Conservation (phyloP, 2,329 filamentous ascomycete genomes). For the Chaetoscypha palmicola region DNA sequence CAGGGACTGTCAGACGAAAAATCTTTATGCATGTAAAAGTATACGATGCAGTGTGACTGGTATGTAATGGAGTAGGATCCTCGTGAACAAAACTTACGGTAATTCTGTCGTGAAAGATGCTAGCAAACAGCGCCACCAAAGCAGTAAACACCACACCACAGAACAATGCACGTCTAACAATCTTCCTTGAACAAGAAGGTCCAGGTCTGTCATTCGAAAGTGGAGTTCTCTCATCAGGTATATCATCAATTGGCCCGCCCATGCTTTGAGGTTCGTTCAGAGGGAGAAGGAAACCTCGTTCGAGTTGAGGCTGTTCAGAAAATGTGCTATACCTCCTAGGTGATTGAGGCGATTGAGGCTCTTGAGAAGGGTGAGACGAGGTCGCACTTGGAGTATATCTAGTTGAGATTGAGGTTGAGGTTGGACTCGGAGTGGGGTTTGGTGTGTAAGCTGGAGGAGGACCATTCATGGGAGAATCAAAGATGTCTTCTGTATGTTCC, state of each 20-base stretch:
- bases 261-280: constrained; percentile 24
- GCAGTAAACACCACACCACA: constrained; percentile 18
- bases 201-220: constrained; percentile 12
- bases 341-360: constrained; percentile 6
- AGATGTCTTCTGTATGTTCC: constrained; percentile 9
- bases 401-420: neutral
- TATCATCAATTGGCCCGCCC: constrained; percentile 18
- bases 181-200: constrained; percentile 4
- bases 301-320: constrained; percentile 18
- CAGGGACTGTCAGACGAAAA: too few relatives aligned
- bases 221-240: constrained; percentile 20
- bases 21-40: too few relatives aligned
- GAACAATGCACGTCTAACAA: constrained; percentile 14
- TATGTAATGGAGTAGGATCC: too few relatives aligned
- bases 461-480: constrained; percentile 13
- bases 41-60: too few relatives aligned
- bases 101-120: constrained; percentile 6
- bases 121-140: constrained; percentile 7
- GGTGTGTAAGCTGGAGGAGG: constrained; percentile 27
- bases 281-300: constrained; percentile 11
- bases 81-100: constrained; percentile 17
- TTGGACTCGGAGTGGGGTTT: constrained; percentile 9
- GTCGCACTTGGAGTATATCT: constrained; percentile 2
- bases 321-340: constrained; percentile 23
- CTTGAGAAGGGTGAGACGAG: constrained; percentile 2